Base-by-base conservation (phyloP, 2,329 filamentous ascomycete genomes). In the Aspergillus ruber region DNA sequence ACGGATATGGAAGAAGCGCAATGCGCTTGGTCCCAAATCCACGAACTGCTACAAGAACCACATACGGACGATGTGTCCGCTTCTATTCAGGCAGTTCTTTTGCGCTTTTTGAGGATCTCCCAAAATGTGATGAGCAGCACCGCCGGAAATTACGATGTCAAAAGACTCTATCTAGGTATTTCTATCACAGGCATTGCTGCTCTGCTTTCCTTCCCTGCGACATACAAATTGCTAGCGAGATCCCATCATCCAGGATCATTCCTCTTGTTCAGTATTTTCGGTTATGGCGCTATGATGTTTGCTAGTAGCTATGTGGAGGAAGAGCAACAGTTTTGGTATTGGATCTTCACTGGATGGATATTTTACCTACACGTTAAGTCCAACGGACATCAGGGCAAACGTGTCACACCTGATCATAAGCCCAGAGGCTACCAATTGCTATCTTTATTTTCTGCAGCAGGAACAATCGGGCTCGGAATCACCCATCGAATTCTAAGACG, bases 281-380 rank as follows among this genome's bases (percentile, higher is more conserved):
- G 79, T 0, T 95, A 97, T 62, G 83, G 84, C 1, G 66, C 81
- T 33, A 94, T 96, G 82, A 97, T 97, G 90, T 97, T 97, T 69
- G 91, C 90, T 8, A 95, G 88, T 64, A 97, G 90, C 62, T 98
- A 93, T 65, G 89, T 98, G 2, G 93, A 98, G 68, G 93, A 98
- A 70, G 93, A 98, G 66, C 93, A 98, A 43, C 89, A 97, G 56
- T 96, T 95, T 65, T 98, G 93, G 93, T 97, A 98, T 69, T 97
- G 91, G 90, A 71, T 82, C 1, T 80, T 85, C 0, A 66, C 66
- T 15, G 70, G 64, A 25, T 74, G 70, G 68, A 68, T 76, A 40
- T 65, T 74, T 47, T 73, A 73, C 49, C 64, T 82, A 10, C 73
- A 75, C 55, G 53, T 73, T 35, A 68, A 54, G 54, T 63, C 60